These are phyloP conservation scores for Salix exigua DNA, from an alignment of 345 rosid genomes.

Conservation along the genomic window DNA sequence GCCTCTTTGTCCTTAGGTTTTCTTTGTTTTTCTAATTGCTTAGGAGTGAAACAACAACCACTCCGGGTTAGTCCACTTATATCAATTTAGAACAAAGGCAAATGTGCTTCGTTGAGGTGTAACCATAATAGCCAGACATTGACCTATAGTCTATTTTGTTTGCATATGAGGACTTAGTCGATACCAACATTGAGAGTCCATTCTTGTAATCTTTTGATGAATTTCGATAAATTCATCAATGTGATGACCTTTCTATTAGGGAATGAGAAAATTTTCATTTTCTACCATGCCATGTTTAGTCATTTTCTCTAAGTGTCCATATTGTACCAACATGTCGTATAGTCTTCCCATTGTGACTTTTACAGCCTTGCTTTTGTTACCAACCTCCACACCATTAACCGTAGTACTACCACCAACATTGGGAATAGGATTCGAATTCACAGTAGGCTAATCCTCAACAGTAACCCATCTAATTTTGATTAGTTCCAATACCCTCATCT, in stretches of 20 bases:
- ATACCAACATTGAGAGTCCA: not conserved
- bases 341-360: accelerated
- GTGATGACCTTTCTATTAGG: not conserved
- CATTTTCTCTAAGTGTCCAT: not conserved
- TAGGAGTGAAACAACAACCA: too few relatives aligned
- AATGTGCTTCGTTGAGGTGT: too few relatives aligned
- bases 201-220: not conserved
- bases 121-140: not conserved
- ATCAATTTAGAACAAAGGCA: too few relatives aligned
- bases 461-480: not conserved
- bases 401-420: accelerated
- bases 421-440: not conserved
- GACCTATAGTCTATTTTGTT: not conserved
- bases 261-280: accelerated
- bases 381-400: accelerated
- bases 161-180: not conserved
- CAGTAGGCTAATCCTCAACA: not conserved
- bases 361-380: accelerated
- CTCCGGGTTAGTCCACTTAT: too few relatives aligned
- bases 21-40: too few relatives aligned
- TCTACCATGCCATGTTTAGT: accelerated
- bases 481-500: too few relatives aligned
- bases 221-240: too few relatives aligned
- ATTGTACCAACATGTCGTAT: accelerated
- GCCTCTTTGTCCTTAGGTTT: too few relatives aligned